Evolutionary conservation across 805 yeast species (phyloP).

Genomic region (Lipomyces kockii): DNA sequence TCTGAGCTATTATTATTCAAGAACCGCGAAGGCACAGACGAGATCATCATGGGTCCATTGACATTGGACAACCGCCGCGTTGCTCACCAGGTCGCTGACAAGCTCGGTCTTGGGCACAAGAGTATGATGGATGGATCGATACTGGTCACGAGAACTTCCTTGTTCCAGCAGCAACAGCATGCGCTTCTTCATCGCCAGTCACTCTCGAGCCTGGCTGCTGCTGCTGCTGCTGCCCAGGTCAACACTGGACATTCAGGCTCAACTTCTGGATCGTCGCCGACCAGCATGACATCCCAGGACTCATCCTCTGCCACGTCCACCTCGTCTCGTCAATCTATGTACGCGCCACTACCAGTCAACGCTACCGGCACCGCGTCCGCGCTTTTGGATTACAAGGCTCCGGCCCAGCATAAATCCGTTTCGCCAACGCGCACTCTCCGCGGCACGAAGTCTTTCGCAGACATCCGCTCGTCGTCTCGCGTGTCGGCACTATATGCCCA

Average conservation of each 20-base stretch:
- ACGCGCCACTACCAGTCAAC: slow-evolving; percentile 16
- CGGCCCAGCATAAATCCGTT: slow-evolving; percentile 12
- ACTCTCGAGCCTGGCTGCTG: background rate
- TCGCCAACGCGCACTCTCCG: slow-evolving; percentile 27
- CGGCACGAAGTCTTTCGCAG: slow-evolving; percentile 44
- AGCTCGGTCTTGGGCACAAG: slow-evolving; percentile 55
- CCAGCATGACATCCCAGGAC: background rate
- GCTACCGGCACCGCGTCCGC: slow-evolving; percentile 23
- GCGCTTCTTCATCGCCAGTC: slow-evolving; percentile 3
- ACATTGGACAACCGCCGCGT: slow-evolving; percentile 58
- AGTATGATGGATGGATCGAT: slow-evolving; percentile 48
- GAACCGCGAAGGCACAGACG: slow-evolving; percentile 46
- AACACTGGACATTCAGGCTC: background rate
- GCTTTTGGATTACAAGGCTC: slow-evolving; percentile 17
- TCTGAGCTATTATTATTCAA: slow-evolving; percentile 75
- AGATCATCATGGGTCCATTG: slow-evolving; percentile 64
- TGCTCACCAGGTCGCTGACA: slow-evolving; percentile 66
- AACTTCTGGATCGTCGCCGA: background rate
- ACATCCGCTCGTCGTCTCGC: slow-evolving; percentile 41
- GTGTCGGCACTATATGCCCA: slow-evolving; percentile 23
- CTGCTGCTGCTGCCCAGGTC: background rate
- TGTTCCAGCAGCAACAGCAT: slow-evolving; percentile 37
- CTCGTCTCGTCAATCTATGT: slow-evolving; percentile 17
- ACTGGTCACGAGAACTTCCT: slow-evolving; percentile 41
- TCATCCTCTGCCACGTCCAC: background rate